phyloP scores from a whole-genome alignment of 163 green algal genomes.

The Scenedesmus sp. region DNA sequence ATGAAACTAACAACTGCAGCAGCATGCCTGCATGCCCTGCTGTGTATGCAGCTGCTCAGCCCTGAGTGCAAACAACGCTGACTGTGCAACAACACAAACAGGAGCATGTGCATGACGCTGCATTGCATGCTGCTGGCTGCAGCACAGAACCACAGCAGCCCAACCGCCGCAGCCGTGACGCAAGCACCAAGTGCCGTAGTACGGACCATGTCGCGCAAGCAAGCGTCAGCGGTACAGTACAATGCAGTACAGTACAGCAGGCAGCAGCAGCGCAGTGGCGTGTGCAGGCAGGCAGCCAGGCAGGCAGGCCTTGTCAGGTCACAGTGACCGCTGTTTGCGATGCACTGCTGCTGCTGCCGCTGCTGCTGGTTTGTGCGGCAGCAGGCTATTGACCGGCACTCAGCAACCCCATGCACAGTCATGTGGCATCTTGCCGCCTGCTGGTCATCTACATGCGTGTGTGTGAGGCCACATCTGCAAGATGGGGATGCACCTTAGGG shows the following conservation, averaged over 20 bases:
- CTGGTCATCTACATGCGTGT: too few species aligned
- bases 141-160: not conserved
- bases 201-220: not conserved
- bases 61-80: not conserved
- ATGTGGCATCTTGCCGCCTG: too few species aligned
- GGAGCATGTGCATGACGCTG: not conserved
- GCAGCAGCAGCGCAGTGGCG: not conserved
- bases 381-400: not conserved
- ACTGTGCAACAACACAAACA: not conserved
- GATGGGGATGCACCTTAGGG: too few species aligned
- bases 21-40: not conserved
- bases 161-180: not conserved
- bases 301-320: not conserved
- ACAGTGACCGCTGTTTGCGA: not conserved
- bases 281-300: conserved; percentile 2
- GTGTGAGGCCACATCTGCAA: too few species aligned
- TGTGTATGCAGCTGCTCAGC: not conserved
- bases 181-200: not conserved
- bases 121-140: not conserved
- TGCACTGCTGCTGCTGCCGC: not conserved
- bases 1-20: conserved; percentile 3
- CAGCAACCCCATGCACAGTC: not conserved
- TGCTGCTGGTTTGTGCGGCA: not conserved
- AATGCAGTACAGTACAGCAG: conserved; percentile 1
- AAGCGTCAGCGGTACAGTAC: not conserved